Evolutionary conservation across 2,329 filamentous ascomycete species (phyloP).

Genomic region (Ceratocystis huliohia): DNA sequence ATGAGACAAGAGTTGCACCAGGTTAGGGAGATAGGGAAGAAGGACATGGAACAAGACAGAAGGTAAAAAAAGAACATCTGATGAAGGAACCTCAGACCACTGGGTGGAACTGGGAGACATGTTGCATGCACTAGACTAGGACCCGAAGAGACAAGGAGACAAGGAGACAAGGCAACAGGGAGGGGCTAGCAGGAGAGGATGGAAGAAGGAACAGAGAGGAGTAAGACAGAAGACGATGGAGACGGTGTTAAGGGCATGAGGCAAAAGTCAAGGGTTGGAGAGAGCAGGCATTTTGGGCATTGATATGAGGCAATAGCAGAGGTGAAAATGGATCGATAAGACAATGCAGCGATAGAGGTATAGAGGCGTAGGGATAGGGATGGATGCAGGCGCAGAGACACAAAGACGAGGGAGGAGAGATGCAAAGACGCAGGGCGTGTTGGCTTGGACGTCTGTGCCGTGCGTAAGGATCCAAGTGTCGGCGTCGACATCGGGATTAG

Average conservation of each 20-base stretch:
- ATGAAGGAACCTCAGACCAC: not conserved
- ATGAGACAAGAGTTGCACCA: not conserved
- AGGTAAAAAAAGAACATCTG: not conserved
- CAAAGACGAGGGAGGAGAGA: too few species aligned
- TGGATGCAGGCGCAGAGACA: too few species aligned
- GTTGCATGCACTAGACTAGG: not conserved
- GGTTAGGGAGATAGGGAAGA: not conserved
- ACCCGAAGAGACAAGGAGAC: not conserved
- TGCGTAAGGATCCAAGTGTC: too few species aligned
- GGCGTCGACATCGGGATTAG: too few species aligned
- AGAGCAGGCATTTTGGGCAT: not conserved
- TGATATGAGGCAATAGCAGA: not conserved
- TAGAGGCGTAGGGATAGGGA: too few species aligned
- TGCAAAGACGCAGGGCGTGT: too few species aligned
- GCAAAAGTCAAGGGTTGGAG: not conserved
- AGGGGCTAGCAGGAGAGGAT: too few species aligned
- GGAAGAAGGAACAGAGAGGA: too few species aligned
- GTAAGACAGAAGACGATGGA: not conserved
- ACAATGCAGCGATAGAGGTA: too few species aligned
- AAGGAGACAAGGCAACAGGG: too few species aligned
- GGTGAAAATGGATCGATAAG: too few species aligned
- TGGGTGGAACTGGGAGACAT: not conserved
- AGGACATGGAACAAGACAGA: not conserved
- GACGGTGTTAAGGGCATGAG: not conserved
- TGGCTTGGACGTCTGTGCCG: too few species aligned